These are phyloP conservation scores for Fibroporia radiculosa DNA, from an alignment of 768 basidiomycete genomes.

Conservation along the genomic window DNA sequence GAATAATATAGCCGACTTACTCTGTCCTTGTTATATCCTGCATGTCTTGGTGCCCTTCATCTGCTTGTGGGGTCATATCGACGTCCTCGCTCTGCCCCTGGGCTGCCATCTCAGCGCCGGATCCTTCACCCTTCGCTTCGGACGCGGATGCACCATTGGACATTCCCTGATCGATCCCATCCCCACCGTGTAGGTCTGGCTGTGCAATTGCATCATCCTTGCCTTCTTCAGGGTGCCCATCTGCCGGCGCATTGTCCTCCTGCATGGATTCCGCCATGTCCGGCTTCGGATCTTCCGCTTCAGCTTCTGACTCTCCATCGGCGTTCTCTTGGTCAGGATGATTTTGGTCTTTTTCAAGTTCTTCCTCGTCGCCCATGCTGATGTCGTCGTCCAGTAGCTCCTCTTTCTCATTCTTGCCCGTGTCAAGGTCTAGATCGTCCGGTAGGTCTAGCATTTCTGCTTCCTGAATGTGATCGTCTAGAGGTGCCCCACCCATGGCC, in stretches of 20 bases:
- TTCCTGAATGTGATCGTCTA: slow-evolving; percentile 74
- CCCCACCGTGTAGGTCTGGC: slow-evolving; percentile 30
- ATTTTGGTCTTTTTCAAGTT: no score
- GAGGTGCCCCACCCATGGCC: slow-evolving; percentile 50
- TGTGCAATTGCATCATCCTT: slow-evolving; percentile 24
- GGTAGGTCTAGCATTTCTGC: slow-evolving; percentile 84
- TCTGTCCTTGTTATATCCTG: neutral
- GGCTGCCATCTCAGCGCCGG: slow-evolving; percentile 2
- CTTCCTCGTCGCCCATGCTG: slow-evolving; percentile 23
- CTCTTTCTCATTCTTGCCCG: slow-evolving; percentile 13
- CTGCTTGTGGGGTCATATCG: no score
- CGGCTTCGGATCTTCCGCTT: slow-evolving; percentile 10
- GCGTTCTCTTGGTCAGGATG: slow-evolving; percentile 26
- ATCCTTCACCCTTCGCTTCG: slow-evolving; percentile 5
- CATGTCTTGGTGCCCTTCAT: no score
- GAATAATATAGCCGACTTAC: neutral
- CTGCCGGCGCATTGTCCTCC: slow-evolving; percentile 22
- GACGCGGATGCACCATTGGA: slow-evolving; percentile 7
- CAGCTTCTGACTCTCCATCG: slow-evolving; percentile 18
- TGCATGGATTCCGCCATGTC: slow-evolving; percentile 24
- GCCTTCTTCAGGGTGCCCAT: slow-evolving; percentile 33
- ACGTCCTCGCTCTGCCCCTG: neutral
- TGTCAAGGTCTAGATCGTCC: slow-evolving; percentile 67
- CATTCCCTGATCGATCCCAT: slow-evolving; percentile 14
- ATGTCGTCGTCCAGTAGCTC: slow-evolving; percentile 15